These are phyloP conservation scores for Amanita molliuscula DNA, from an alignment of 768 basidiomycete genomes.

Conservation along the genomic window DNA sequence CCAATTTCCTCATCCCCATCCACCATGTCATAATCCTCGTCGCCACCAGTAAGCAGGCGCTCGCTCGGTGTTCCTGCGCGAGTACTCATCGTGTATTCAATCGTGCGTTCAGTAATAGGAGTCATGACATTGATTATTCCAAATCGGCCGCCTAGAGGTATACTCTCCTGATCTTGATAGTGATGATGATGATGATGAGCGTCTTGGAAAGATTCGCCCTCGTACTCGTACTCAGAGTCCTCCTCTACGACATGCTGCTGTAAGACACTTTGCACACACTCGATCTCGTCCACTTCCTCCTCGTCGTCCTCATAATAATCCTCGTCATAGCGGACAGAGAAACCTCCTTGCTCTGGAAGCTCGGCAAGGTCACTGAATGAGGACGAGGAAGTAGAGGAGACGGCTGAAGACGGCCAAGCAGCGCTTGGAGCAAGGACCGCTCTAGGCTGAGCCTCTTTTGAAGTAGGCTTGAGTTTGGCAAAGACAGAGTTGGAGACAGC, in stretches of 20 bases:
- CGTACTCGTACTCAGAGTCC: slow-evolving; percentile 21
- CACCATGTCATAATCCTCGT: slow-evolving; percentile 14
- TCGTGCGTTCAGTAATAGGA: slow-evolving; percentile 92
- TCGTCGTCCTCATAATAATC: slow-evolving; percentile 19
- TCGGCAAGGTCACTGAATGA: slow-evolving; percentile 7
- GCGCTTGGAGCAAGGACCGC: neutral
- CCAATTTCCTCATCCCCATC: slow-evolving; percentile 16
- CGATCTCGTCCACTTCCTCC: slow-evolving; percentile 10
- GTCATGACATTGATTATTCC: slow-evolving; percentile 91
- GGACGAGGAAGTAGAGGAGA: slow-evolving; percentile 5
- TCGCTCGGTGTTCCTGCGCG: slow-evolving; percentile 36
- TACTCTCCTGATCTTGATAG: slow-evolving; percentile 12
- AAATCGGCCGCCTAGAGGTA: slow-evolving; percentile 65
- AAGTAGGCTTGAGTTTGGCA: slow-evolving; percentile 4
- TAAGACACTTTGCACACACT: neutral
- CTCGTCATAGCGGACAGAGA: slow-evolving; percentile 20
- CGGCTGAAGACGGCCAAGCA: slow-evolving; percentile 2
- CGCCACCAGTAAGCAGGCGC: slow-evolving; percentile 13
- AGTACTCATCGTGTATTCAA: slow-evolving; percentile 67
- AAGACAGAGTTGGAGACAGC: slow-evolving; percentile 14
- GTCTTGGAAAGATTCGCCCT: slow-evolving; percentile 28
- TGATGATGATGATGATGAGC: slow-evolving; percentile 6
- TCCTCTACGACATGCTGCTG: slow-evolving; percentile 1
- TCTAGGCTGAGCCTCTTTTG: slow-evolving; percentile 3
- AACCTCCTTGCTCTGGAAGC: slow-evolving; percentile 2